Conservation (phyloP, 192 early-diverging fungal genomes). For the Spizellomyces sp. region DNA sequence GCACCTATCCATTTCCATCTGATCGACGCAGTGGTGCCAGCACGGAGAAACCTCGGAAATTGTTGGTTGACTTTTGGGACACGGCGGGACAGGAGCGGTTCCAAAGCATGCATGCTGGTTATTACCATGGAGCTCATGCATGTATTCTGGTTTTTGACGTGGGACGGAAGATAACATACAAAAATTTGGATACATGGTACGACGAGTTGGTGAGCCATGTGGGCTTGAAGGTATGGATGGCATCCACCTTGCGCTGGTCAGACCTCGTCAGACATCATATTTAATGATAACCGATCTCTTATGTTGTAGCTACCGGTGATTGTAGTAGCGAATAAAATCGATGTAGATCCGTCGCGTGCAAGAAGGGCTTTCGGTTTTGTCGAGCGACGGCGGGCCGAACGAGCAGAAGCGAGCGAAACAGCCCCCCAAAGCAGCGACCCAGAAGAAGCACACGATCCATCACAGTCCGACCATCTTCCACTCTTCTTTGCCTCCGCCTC, state of each 20-base stretch:
- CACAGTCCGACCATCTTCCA: constrained; percentile 14
- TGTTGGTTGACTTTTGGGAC: constrained; percentile 59
- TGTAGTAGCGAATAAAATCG: constrained; percentile 66
- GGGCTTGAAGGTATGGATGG: constrained; percentile 3
- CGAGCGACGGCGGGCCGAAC: constrained; percentile 36
- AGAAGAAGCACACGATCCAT: background rate
- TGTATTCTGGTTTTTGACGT: constrained; percentile 60
- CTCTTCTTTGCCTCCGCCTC: constrained; percentile 52
- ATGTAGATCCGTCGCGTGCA: constrained; percentile 57
- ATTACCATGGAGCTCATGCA: constrained; percentile 56
- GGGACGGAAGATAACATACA: constrained; percentile 65
- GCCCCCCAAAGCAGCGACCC: background rate
- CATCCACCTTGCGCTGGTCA: background rate
- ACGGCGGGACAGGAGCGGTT: constrained; percentile 68
- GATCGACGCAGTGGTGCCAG: background rate
- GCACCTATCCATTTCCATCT: constrained; percentile 35
- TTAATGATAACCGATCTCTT: background rate
- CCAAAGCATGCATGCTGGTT: constrained; percentile 57
- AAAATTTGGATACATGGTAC: constrained; percentile 64
- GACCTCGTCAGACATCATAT: background rate
- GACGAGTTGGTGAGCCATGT: constrained; percentile 42
- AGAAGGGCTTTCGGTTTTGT: constrained; percentile 56
- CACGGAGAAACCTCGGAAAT: constrained; percentile 9
- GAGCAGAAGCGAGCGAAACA: constrained; percentile 9
- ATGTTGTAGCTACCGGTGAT: constrained; percentile 49